Conservation (phyloP, 345 rosid genomes). For the Populus tremula region DNA sequence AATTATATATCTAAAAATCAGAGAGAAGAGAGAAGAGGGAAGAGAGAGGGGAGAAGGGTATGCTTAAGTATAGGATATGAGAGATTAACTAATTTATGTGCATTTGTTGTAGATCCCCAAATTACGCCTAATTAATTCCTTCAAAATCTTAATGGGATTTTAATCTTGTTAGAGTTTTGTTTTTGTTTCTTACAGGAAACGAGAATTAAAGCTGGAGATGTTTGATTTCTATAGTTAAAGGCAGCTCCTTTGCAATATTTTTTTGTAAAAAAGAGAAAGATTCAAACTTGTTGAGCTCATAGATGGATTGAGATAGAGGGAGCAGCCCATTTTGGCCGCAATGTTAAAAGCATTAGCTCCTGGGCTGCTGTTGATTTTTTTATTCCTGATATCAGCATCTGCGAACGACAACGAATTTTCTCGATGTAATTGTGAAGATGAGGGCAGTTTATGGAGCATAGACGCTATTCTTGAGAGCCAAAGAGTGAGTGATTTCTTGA, state of each 20-base stretch:
- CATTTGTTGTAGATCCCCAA: constrained; percentile 31
- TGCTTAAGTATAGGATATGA: background rate
- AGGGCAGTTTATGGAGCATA: constrained; percentile 71
- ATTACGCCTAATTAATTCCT: constrained; percentile 9
- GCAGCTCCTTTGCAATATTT: background rate
- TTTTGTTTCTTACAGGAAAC: constrained; percentile 19
- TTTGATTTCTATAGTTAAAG: constrained; percentile 12
- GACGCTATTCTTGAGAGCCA: constrained; percentile 81
- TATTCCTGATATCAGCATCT: constrained; percentile 35
- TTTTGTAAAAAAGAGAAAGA: background rate
- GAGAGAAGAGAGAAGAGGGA: background rate
- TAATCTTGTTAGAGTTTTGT: constrained; percentile 6
- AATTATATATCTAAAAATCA: background rate
- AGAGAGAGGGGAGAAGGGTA: background rate
- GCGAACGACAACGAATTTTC: constrained; percentile 45
- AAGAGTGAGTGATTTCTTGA: constrained; percentile 85
- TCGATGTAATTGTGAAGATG: constrained; percentile 86
- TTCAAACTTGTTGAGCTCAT: background rate
- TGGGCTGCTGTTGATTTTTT: constrained; percentile 48
- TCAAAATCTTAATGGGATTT: background rate
- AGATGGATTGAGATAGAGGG: constrained; percentile 1
- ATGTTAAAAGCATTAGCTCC: constrained; percentile 61
- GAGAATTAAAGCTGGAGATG: constrained; percentile 18
- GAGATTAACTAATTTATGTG: background rate
- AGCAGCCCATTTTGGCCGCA: constrained; percentile 42